Evolutionary conservation across 2,329 filamentous ascomycete species (phyloP), one percentile per base, ranked within the genome.

Genomic region (Blumeriella jaapii): DNA sequence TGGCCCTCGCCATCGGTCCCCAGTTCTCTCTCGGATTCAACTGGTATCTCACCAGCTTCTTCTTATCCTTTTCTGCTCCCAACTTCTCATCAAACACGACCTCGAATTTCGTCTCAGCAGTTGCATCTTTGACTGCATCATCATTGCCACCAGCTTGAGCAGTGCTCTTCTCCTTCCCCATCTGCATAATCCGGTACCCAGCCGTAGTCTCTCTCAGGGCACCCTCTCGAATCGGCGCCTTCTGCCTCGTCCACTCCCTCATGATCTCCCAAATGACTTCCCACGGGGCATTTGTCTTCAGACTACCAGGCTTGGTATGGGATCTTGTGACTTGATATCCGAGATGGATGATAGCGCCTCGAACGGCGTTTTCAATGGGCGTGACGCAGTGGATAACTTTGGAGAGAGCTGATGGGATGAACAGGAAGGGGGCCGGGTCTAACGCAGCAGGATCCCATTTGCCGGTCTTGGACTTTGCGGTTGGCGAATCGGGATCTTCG

Each of bases 281-380:
- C 86, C 86, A 98, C 0, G 87, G 83, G 10, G 91, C 91, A 59
- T 96, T 77, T 0, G 91, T 96, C 63, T 93, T 93, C 59, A 96
- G 77, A 52, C 83, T 91, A 16, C 87, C 89, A 0, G 84, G 71
- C 47, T 86, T 85, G 50, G 85, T 85, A 58, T 98, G 91, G 49
- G 83, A 93, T 51, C 89, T 75, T 1, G 83, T 83, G 3, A 82
- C 82, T 29, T 71, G 69, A 55, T 93, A 96, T 5, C 89, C 91
- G 1, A 93, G 67, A 40, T 80, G 71, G 14, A 76, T 69, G 18
- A 98, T 63, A 3, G 91, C 91, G 14, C 91, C 89, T 29, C 83
- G 74, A 41, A 98, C 61, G 35, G 78, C 69, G 46, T 83, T 76
- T 44, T 87, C 77, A n/a, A 81, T 70, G 0, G 89, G 85, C 3